Conservation (phyloP, 441 rosid genomes). For the Euphorbia celastroides region DNA sequence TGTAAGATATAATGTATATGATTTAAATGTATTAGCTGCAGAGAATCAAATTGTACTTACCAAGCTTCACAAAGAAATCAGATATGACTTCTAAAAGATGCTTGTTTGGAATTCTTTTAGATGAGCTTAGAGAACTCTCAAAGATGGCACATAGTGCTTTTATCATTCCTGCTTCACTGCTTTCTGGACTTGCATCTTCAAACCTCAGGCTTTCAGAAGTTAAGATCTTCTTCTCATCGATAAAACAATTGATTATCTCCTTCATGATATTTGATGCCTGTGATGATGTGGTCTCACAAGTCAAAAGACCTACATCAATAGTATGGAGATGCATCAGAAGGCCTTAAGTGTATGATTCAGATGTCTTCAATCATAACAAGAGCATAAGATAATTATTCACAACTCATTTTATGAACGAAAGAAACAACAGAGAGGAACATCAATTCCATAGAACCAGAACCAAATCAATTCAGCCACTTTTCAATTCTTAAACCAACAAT, state of each 20-base stretch:
- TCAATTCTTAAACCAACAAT: not conserved
- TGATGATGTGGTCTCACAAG: slow-evolving; percentile 45
- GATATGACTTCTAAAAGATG: slow-evolving; percentile 51
- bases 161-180: slow-evolving; percentile 40
- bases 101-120: slow-evolving; percentile 47
- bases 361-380: not conserved
- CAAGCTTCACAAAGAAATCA: slow-evolving; percentile 59
- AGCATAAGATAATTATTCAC: not conserved
- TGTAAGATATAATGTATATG: not conserved
- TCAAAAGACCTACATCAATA: slow-evolving; percentile 55
- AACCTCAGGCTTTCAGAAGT: slow-evolving; percentile 25
- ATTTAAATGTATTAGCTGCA: slow-evolving; percentile 2
- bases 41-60: slow-evolving; percentile 38
- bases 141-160: slow-evolving; percentile 46
- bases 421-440: not conserved
- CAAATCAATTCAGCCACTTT: not conserved
- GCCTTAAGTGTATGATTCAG: slow-evolving; percentile 10
- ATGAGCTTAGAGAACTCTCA: slow-evolving; percentile 43
- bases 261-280: slow-evolving; percentile 50
- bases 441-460: not conserved
- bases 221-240: slow-evolving; percentile 32
- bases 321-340: slow-evolving; percentile 22
- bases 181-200: slow-evolving; percentile 32
- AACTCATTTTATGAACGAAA: not conserved
- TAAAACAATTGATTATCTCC: slow-evolving; percentile 47